Evolutionary conservation across 2,329 filamentous ascomycete genomes (phyloP).

Genomic region (Paraphaeosphaeria minitans): DNA sequence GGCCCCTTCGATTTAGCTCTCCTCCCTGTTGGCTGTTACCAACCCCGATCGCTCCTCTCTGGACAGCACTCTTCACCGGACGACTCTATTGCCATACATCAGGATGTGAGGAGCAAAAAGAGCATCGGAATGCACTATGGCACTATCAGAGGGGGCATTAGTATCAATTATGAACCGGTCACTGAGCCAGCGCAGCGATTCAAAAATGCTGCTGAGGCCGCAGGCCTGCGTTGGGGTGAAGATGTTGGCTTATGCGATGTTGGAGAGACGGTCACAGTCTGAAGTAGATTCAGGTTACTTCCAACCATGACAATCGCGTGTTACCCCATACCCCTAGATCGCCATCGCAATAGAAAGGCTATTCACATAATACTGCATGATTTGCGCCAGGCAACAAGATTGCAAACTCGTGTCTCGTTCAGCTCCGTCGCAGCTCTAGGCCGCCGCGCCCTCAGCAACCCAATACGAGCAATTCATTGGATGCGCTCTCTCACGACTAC

Average conservation of each 20-base stretch:
- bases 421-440: conserved; percentile 4
- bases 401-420: background rate
- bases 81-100: conserved; percentile 55
- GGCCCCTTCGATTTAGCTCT: conserved; percentile 58
- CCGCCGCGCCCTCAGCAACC: background rate
- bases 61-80: conserved; percentile 55
- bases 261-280: conserved; percentile 55
- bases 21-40: conserved; percentile 56
- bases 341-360: no score
- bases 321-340: no score
- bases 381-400: background rate
- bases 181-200: conserved; percentile 54
- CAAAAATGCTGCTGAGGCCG: conserved; percentile 51
- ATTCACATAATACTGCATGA: no score
- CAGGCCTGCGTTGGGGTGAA: conserved; percentile 46
- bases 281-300: background rate
- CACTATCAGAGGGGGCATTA: conserved; percentile 53
- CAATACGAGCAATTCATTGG: background rate
- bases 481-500: background rate
- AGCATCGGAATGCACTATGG: conserved; percentile 61
- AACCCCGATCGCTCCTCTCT: conserved; percentile 52
- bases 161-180: conserved; percentile 55
- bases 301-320: no score
- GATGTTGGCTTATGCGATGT: conserved; percentile 51
- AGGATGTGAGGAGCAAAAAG: conserved; percentile 53